Percentiles rank a stretch among this genome's conserved stretches.
Conservation (phyloP, 768 basidiomycete species). For the Hysterangium stoloniferum region DNA sequence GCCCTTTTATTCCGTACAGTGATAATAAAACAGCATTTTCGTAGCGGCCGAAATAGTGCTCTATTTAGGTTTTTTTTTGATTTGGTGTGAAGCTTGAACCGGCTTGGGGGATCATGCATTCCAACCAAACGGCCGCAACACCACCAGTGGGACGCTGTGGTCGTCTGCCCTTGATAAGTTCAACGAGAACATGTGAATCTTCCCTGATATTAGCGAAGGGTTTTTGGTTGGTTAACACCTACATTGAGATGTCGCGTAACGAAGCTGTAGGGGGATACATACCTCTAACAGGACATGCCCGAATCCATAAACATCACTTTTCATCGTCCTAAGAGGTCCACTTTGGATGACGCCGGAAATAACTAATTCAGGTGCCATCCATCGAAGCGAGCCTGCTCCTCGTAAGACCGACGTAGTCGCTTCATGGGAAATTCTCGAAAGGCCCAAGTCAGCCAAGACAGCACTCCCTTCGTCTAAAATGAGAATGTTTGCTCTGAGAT, state of each 20-base stretch:
- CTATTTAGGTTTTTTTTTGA: too few species aligned
- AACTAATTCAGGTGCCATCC: slow-evolving; percentile 29
- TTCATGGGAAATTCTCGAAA: slow-evolving; percentile 21
- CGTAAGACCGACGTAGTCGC: slow-evolving; percentile 20
- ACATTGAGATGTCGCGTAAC: not conserved
- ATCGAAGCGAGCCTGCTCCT: slow-evolving; percentile 21
- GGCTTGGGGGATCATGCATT: too few species aligned
- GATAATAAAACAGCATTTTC: too few species aligned
- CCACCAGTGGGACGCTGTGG: not conserved
- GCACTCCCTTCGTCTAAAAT: slow-evolving; percentile 33
- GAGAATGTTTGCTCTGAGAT: slow-evolving; percentile 40
- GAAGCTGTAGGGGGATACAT: not conserved
- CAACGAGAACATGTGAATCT: slow-evolving; percentile 2
- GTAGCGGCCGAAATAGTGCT: too few species aligned
- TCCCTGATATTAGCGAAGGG: not conserved
- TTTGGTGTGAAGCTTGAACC: too few species aligned
- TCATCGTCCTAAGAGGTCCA: not conserved
- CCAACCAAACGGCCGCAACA: not conserved
- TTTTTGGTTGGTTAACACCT: slow-evolving; percentile 6
- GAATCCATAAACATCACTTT: slow-evolving; percentile 9
- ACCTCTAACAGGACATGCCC: slow-evolving; percentile 10
- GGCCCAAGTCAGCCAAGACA: slow-evolving; percentile 45
- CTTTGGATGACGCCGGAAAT: not conserved
- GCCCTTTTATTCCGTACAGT: too few species aligned
- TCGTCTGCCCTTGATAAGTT: not conserved